Percentiles rank a stretch among this genome's conserved stretches.
These are phyloP conservation scores for Coniochaeta pulveracea DNA, from an alignment of 2,329 filamentous ascomycete species.

Conservation along the genomic window DNA sequence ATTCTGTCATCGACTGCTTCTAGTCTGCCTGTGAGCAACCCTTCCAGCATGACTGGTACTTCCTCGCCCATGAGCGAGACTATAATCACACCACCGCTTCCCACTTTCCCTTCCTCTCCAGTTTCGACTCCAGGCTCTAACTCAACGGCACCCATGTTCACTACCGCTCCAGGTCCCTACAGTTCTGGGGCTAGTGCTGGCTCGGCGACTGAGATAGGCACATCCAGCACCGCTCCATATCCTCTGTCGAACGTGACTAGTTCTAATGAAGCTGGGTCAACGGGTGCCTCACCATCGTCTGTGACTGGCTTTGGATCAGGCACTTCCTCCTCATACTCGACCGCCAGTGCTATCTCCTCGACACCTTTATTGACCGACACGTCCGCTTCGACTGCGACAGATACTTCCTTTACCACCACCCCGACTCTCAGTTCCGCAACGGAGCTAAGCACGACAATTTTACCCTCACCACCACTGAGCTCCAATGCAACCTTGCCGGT, in stretches of 20 bases:
- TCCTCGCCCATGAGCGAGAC: too few species aligned
- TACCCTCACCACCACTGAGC: background rate
- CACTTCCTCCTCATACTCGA: background rate
- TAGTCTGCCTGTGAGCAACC: too few species aligned
- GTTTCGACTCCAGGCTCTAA: too few species aligned
- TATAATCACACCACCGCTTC: too few species aligned
- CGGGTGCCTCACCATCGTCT: background rate
- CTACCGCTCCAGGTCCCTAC: background rate
- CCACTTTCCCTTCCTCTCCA: too few species aligned
- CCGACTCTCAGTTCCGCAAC: background rate
- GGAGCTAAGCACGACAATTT: background rate
- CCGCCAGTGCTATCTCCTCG: background rate
- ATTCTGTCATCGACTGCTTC: too few species aligned
- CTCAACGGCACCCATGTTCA: too few species aligned
- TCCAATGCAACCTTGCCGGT: background rate
- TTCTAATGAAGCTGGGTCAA: background rate
- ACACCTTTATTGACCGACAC: background rate
- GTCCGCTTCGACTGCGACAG: background rate
- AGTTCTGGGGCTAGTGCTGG: too few species aligned
- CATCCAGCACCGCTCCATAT: slow-evolving; percentile 4
- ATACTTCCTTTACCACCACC: too few species aligned
- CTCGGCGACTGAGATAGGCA: slow-evolving; percentile 1
- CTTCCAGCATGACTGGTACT: too few species aligned
- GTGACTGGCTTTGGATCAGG: background rate
- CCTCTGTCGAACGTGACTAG: slow-evolving; percentile 6